Evolutionary conservation across 768 basidiomycete genomes (phyloP).

Genomic region (Cystofilobasidium capitatum): DNA sequence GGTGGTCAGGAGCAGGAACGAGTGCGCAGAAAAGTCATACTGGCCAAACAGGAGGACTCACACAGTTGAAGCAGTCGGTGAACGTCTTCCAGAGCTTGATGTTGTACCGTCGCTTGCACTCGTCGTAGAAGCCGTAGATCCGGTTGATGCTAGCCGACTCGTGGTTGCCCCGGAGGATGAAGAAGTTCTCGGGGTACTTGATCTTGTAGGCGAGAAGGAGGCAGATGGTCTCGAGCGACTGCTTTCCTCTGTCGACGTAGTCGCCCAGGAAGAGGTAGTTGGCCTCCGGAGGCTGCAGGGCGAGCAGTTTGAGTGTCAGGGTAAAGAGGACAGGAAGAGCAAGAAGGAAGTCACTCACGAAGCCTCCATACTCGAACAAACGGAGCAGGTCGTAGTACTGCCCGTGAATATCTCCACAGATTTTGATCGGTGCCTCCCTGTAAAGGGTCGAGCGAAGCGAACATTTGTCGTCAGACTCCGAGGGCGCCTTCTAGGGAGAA

Average conservation of each 20-base stretch:
- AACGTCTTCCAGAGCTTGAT: conserved; percentile 31
- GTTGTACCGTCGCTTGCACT: conserved; percentile 30
- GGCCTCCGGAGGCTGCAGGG: conserved; percentile 25
- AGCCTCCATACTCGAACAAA: conserved; percentile 29
- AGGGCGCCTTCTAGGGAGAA: neutral
- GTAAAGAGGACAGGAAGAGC: neutral
- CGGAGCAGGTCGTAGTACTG: conserved; percentile 30
- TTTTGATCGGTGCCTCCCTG: conserved; percentile 30
- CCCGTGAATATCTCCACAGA: conserved; percentile 29
- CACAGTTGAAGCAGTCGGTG: conserved; percentile 30
- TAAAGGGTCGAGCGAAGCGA: neutral
- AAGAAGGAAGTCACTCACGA: conserved; percentile 10
- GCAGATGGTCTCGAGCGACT: conserved; percentile 30
- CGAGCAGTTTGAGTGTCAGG: neutral
- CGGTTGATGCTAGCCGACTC: conserved; percentile 28
- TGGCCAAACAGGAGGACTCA: neutral
- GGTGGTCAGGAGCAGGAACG: neutral
- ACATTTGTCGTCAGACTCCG: neutral
- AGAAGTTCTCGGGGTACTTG: conserved; percentile 31
- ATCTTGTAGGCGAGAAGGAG: conserved; percentile 29
- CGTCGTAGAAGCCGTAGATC: conserved; percentile 30
- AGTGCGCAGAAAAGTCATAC: neutral
- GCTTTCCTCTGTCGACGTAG: conserved; percentile 30
- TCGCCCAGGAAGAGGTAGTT: conserved; percentile 31
- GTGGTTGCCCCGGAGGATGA: conserved; percentile 29